A percentile compares a stretch with the other conserved stretches of the same genome.
These are phyloP conservation scores for Plectosphaerella cucumerina DNA, from an alignment of 2,329 filamentous ascomycete genomes.

Conservation along the genomic window DNA sequence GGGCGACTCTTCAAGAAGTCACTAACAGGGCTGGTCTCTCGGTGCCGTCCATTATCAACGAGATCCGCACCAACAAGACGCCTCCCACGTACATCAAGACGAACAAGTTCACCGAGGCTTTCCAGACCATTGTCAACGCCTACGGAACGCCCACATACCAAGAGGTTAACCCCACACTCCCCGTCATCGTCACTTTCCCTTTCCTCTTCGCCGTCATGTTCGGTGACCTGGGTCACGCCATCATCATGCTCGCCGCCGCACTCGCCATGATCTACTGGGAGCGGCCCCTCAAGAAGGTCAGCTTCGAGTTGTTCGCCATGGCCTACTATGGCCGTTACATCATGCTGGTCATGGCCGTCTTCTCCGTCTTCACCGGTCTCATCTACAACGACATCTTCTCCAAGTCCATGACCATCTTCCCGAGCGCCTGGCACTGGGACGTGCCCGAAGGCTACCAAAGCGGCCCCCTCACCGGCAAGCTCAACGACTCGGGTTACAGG, in stretches of 20 bases:
- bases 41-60: slow-evolving; percentile 98
- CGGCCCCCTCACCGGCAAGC: slow-evolving; percentile 59
- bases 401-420: slow-evolving; percentile 82
- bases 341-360: slow-evolving; percentile 95
- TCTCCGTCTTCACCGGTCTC: slow-evolving; percentile 94
- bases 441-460: slow-evolving; percentile 63
- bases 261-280: slow-evolving; percentile 96
- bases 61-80: slow-evolving; percentile 94
- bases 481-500: slow-evolving; percentile 68
- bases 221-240: slow-evolving; percentile 91
- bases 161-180: slow-evolving; percentile 93
- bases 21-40: slow-evolving; percentile 93
- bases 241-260: slow-evolving; percentile 81
- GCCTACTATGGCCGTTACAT: slow-evolving; percentile 99
- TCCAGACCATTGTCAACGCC: slow-evolving; percentile 98
- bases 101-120: slow-evolving; percentile 96
- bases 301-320: slow-evolving; percentile 94
- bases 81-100: slow-evolving; percentile 97
- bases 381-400: slow-evolving; percentile 99
- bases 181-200: slow-evolving; percentile 96
- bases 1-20: slow-evolving; percentile 91
- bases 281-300: slow-evolving; percentile 85
- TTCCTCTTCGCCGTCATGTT: slow-evolving; percentile 99
- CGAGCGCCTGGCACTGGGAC: slow-evolving; percentile 82
- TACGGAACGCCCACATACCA: slow-evolving; percentile 97